phyloP scores from a whole-genome alignment of 164 flowering plant genomes.

The Chimonanthus praecox region DNA sequence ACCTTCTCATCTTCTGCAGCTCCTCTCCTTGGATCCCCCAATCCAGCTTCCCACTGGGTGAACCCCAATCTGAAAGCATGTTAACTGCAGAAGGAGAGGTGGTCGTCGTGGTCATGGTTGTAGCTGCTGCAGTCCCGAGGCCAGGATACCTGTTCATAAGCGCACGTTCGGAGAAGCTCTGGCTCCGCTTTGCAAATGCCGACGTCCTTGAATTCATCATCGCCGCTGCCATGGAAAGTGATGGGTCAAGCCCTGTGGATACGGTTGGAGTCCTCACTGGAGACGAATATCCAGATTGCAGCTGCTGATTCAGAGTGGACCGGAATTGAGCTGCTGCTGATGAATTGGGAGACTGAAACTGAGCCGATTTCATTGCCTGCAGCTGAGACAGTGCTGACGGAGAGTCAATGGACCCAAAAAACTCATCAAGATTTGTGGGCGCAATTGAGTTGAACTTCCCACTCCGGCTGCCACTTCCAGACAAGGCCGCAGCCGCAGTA shows the following conservation, averaged over 20 bases:
- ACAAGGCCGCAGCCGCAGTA: constrained; percentile 16
- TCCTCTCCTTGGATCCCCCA: constrained; percentile 90
- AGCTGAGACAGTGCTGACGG: constrained; percentile 44
- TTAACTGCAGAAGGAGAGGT: constrained; percentile 73
- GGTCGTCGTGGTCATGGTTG: constrained; percentile 26
- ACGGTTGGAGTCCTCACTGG: constrained; percentile 41
- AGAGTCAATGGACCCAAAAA: constrained; percentile 52
- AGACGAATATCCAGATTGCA: constrained; percentile 57
- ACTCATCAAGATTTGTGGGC: constrained; percentile 62
- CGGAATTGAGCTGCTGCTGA: constrained; percentile 35
- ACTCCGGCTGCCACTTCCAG: constrained; percentile 18
- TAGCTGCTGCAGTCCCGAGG: constrained; percentile 12
- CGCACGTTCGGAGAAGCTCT: constrained; percentile 75
- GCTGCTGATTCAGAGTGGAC: constrained; percentile 46
- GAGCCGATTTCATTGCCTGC: constrained; percentile 25
- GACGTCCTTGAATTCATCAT: constrained; percentile 54
- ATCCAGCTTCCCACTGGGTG: constrained; percentile 72
- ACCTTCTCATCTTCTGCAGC: constrained; percentile 68
- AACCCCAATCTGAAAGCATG: constrained; percentile 88
- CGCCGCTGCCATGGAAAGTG: constrained; percentile 33
- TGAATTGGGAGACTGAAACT: neutral
- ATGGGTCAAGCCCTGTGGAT: constrained; percentile 44
- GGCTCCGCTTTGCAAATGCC: constrained; percentile 79
- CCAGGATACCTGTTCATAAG: constrained; percentile 26
- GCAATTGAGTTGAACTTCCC: constrained; percentile 37